Base-by-base conservation (phyloP, 106 monocot species). In the Ottelia alismoides region DNA sequence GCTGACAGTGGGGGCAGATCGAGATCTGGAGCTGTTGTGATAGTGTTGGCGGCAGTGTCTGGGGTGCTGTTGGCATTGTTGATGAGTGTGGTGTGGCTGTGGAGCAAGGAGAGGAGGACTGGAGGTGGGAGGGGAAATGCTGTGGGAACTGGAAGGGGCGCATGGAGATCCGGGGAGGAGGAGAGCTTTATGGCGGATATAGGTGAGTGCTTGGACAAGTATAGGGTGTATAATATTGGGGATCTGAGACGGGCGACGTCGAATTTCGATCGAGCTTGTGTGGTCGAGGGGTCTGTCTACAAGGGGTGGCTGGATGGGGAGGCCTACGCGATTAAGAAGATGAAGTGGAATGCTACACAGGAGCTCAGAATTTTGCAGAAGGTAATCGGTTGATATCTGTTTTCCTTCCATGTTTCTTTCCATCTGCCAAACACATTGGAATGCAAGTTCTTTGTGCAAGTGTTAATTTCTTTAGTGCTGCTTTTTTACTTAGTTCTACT, bases 351-450 rank as follows among this genome's bases (percentile, higher is more conserved):
- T 54, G 91, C 91, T 24, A 31, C 43, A 7, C 72, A 81, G 5
- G 91, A 91, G 75, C 78, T 91, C 63, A 81, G 81, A 51, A 91
- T 91, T 47, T 58, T 91, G 50, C 91, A 91, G 63, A 91, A 91
- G 85, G 90, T 91, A 58, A 31, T n/a, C n/a, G n/a, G n/a, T n/a
- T n/a, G n/a, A n/a, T n/a, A n/a, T n/a, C n/a, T n/a, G n/a, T n/a
- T n/a, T n/a, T n/a, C n/a, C n/a, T n/a, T n/a, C n/a, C n/a, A 48
- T n/a, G n/a, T n/a, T n/a, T n/a, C n/a, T n/a, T n/a, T n/a, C n/a
- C n/a, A n/a, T n/a, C n/a, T n/a, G n/a, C n/a, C n/a, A n/a, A n/a
- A n/a, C n/a, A n/a, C n/a, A n/a, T n/a, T n/a, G n/a, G n/a, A n/a
- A n/a, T n/a, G n/a, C n/a, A n/a, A n/a, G n/a, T n/a, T n/a, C n/a